Base-by-base conservation (phyloP, 1,284 basidiomycete species). In the Pascua sp. region DNA sequence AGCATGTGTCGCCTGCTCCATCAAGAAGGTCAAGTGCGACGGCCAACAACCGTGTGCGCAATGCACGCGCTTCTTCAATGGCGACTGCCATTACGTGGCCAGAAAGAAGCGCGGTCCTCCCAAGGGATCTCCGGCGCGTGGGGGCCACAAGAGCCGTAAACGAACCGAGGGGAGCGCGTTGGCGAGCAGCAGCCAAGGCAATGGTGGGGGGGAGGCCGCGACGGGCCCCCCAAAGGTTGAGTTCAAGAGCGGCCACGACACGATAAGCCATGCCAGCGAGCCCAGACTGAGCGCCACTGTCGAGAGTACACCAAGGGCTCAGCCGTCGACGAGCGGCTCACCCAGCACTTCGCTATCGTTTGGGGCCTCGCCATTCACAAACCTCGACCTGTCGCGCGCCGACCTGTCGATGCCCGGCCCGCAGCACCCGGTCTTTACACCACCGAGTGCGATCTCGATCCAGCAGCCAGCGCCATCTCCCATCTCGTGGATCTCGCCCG, bases 11-110 rank as follows among this genome's bases (percentile, higher is more conserved):
- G 56, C 60, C 1, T 61, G 60, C 41, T 55, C 53, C 17, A 51
- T 53, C 42, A 53, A 53, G 37, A 61, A 61, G 24, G 57, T 61
- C 44, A 61, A 61, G 47, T 61, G 60, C 45, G 60, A 61, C 53
- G 60, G 60, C 5, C 18, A 44, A 4, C 41, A 57, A 18, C 50
- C 53, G 36, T 61, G 60, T n/a, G 56, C 56, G 1, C 56, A 57
- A 15, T 61, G 60, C 56, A 46, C 55, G 24, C 50, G 53, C 11
- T 53, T 57, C 47, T 57, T 49, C 3, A 53, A 53, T 15, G 49
- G 44, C 9, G 53, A 56, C 42, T 53, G 55, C 52, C 55, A 54
- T 16, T 53, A 56, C 40, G 42, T 52, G 15, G 41, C 50, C 3
- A 48, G 49, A n/a, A 57, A 57, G 50, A 61, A 61, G 37, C 49